Base-by-base conservation (phyloP, 805 yeast genomes). In the Osmozyma mogii region DNA sequence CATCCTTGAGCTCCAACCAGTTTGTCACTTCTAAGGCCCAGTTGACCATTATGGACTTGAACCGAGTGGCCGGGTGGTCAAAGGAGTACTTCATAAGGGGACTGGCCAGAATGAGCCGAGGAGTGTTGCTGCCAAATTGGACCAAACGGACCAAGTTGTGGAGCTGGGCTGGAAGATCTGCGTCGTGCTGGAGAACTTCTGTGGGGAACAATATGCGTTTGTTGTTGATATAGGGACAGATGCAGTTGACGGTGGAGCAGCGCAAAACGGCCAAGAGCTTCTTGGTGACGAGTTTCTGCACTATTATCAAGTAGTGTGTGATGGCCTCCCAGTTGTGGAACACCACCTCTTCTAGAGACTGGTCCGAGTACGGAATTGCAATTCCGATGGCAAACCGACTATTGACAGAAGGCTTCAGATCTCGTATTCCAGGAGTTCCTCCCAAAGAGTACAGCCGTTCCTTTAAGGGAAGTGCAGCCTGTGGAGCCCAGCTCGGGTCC, bases 1-100 rank as follows among this genome's bases (percentile, higher is more conserved):
- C 74, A 36, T 72, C 78, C 41, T 72, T 72, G 40, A 66, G 61
- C 41, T 71, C 75, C 12, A 72, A 47, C 79, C 79, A 72, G 20
- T 70, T 59, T 12, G 70, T 52, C 2, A 71, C 58, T 30, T 68
- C 72, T 17, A 66, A 54, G 0, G 70, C 68, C 79, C 79, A 72
- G 33, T 65, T 65, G 12, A 67, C 43, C 23, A 72, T 41, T 25
- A 60, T 53, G 16, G 62, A 52, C 37, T 61, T 56, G 18, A 56
- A 47, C 25, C 36, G 34, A 11, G 48, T 53, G 14, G 24, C 31
- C 17, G 28, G 28, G n/a, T 32, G 35, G 11, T 25, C 28, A 10
- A 37, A 23, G 13, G 38, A 26, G 27, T 38, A 28, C 22, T 54
- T 47, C 37, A 64, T 59, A 9, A 71, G 43, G 8, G 63, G 54